These are phyloP conservation scores for Micractinium sp. DNA, from an alignment of 139 green algal genomes.

Conservation along the genomic window DNA sequence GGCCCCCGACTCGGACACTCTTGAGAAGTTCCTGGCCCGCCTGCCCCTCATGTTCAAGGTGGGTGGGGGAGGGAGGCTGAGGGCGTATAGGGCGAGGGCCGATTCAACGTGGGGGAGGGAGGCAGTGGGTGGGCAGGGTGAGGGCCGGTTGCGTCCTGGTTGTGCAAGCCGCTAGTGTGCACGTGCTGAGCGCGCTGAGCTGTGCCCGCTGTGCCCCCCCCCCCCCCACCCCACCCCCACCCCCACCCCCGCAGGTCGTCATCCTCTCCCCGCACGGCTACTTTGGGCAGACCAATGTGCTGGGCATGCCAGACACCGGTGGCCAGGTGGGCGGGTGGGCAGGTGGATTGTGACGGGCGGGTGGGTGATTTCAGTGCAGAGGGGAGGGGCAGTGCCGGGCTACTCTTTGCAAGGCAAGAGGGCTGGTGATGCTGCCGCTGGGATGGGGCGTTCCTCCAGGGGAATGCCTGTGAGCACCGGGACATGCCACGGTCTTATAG, in stretches of 20 bases:
- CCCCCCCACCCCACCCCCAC: not conserved
- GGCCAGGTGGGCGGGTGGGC: constrained; percentile 54
- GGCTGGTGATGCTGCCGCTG: not conserved
- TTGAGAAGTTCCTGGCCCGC: constrained; percentile 75
- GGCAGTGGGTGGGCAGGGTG: too few relatives aligned
- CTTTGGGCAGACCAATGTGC: constrained; percentile 81
- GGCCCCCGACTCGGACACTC: constrained; percentile 68
- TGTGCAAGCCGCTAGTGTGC: too few relatives aligned
- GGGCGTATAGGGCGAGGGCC: not conserved
- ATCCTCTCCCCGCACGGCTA: constrained; percentile 86
- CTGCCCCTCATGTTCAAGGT: constrained; percentile 75
- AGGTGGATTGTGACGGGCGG: too few relatives aligned
- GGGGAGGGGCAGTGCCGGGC: too few relatives aligned
- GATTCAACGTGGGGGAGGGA: too few relatives aligned
- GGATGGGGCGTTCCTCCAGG: too few relatives aligned
- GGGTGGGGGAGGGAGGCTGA: not conserved
- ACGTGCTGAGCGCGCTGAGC: not conserved
- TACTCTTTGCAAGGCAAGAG: too few relatives aligned
- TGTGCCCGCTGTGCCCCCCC: not conserved
- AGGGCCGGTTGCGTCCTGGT: too few relatives aligned
- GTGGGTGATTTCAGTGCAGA: too few relatives aligned
- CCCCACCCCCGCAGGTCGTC: constrained; percentile 49
- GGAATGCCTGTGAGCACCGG: not conserved
- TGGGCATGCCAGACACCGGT: constrained; percentile 79
- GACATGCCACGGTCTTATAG: not conserved